A percentile compares a stretch with the other conserved stretches of the same genome.
Conservation (phyloP, 2,329 filamentous ascomycete species). For the Neofusicoccum cordaticola region DNA sequence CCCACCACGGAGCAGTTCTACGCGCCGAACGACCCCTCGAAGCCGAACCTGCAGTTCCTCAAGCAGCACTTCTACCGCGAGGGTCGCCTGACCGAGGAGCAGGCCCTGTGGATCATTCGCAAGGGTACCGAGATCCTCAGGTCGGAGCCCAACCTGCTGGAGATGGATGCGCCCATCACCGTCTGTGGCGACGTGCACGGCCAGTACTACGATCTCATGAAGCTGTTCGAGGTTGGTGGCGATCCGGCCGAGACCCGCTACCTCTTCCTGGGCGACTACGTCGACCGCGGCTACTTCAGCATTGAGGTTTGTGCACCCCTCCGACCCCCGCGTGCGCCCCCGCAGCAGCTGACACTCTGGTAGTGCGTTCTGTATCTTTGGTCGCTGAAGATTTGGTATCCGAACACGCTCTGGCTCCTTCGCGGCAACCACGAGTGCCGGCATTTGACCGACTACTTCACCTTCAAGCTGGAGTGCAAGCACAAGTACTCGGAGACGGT, state of each 20-base stretch:
- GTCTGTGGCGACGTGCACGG: conserved; percentile 98
- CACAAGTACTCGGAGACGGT: conserved; percentile 97
- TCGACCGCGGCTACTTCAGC: conserved; percentile 97
- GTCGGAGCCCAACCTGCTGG: conserved; percentile 88
- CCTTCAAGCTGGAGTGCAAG: conserved; percentile 99
- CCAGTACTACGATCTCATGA: conserved; percentile 99
- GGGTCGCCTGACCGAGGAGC: conserved; percentile 93
- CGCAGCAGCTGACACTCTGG: conserved; percentile 30
- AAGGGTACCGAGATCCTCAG: conserved; percentile 84
- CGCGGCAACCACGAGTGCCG: conserved; percentile 98
- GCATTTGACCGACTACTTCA: conserved; percentile 99
- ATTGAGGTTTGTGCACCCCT: conserved; percentile 64
- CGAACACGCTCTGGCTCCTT: conserved; percentile 92
- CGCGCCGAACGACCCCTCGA: conserved; percentile 77
- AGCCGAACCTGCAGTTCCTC: conserved; percentile 89
- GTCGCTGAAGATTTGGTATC: conserved; percentile 98
- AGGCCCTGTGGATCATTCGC: conserved; percentile 92
- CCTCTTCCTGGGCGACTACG: conserved; percentile 95
- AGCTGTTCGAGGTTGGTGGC: conserved; percentile 96
- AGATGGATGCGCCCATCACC: conserved; percentile 99
- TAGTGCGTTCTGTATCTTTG: conserved; percentile 94
- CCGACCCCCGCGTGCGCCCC: background rate
- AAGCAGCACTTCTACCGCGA: conserved; percentile 99
- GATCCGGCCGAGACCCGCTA: conserved; percentile 96
- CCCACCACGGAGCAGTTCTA: conserved; percentile 95